Evolutionary conservation across 305 asterid species (phyloP).

Genomic region (Coffea humblotiana): DNA sequence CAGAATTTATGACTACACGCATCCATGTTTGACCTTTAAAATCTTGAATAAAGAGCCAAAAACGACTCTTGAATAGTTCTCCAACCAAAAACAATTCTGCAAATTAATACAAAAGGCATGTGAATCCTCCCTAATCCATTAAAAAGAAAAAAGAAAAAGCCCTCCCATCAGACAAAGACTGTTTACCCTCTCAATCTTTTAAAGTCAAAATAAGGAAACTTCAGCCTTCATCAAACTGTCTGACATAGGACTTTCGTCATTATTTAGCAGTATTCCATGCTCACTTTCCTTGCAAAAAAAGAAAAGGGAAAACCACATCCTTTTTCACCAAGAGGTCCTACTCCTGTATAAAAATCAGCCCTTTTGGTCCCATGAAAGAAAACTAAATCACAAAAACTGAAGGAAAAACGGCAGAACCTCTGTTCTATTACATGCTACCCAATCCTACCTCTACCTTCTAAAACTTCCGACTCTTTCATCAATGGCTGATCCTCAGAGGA

Average conservation of each 20-base stretch:
- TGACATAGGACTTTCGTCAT: background rate
- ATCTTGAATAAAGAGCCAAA: background rate
- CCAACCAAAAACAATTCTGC: background rate
- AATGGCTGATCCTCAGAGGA: constrained; percentile 74
- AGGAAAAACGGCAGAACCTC: background rate
- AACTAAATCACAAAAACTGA: background rate
- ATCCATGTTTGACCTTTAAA: constrained; percentile 1
- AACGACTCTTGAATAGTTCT: background rate
- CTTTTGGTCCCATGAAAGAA: background rate
- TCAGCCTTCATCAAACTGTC: background rate
- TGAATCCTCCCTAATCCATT: background rate
- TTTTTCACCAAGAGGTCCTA: background rate
- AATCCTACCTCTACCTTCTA: background rate
- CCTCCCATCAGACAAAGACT: constrained; percentile 9
- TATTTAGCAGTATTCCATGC: background rate
- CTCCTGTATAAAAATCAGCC: constrained; percentile 13
- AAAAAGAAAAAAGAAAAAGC: background rate
- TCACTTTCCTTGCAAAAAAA: background rate
- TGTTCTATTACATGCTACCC: background rate
- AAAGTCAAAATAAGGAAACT: constrained; percentile 28
- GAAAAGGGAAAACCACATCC: background rate
- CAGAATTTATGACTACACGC: background rate
- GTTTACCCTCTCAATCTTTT: constrained; percentile 7
- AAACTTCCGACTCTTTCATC: background rate
- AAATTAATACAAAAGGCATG: background rate